Evolutionary conservation across 2,329 filamentous ascomycete genomes (phyloP), one percentile per base, ranked within the genome.

Genomic region (Fusarium stilboides): DNA sequence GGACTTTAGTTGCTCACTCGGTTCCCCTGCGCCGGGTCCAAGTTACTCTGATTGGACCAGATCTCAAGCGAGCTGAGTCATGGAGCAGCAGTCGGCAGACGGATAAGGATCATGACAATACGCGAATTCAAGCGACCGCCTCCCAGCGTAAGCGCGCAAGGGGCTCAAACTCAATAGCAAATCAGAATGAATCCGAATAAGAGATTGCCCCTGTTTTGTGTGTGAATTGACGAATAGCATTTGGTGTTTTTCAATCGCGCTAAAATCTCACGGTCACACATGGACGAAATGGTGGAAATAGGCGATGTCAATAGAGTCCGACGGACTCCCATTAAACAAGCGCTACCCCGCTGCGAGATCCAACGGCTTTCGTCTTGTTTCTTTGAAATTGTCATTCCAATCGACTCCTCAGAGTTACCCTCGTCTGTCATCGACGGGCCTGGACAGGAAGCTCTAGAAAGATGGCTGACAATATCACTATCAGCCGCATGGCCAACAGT

Each of bases 221-320:
- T 8, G 6, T 36, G 34, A 36, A 36, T 36, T 36, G 34, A 17
- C 34, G 34, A 36, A 36, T 36, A 17, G 14, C 17, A 9, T 36
- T 26, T 8, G 8, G 19, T 20, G 3, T 20, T 36, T 26, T 36
- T 12, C 28, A 17, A 39, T 13, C 13, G 9, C n/a, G 2, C n/a
- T 55, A 55, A 55, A 49, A 37, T 55, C 33, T 47, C 13, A 37
- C 34, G 13, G 20, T 31, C 52, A 37, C 33, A 4, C 14, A 12
- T 13, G 5, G 28, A 31, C 28, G 12, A 31, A 10, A 31, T 5
- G 28, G 28, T 31, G 28, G 28, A 31, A 31, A 31, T 31, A 31
- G 28, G 28, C 28, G 28, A 31, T 31, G 28, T 13, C 28, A 31
- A 31, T 13, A 10, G 26, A 28, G 10, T 31, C 28, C 28, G 10